Evolutionary conservation across 257 asterid genomes (phyloP).

Genomic region (Capsicum rhomboideum): DNA sequence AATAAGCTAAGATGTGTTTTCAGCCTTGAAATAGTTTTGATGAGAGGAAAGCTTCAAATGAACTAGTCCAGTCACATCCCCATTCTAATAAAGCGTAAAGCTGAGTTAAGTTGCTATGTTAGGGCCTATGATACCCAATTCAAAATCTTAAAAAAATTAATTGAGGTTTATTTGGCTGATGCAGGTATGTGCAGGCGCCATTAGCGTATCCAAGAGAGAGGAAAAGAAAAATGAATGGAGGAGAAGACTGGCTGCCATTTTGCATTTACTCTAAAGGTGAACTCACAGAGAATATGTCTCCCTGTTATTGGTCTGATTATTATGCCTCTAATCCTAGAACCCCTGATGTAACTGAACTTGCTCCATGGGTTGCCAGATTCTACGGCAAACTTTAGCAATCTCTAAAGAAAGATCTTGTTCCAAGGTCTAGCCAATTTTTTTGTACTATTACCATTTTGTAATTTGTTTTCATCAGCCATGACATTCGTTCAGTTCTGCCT

Average conservation of each 20-base stretch:
- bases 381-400: conserved; percentile 25
- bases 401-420: neutral
- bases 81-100: neutral
- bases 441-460: neutral
- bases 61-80: neutral
- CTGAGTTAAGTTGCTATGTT: neutral
- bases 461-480: neutral
- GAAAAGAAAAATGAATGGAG: conserved; percentile 79
- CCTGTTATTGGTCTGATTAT: conserved; percentile 79
- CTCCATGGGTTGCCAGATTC: conserved; percentile 82
- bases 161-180: neutral
- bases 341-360: conserved; percentile 58
- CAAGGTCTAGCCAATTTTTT: neutral
- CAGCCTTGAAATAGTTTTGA: neutral
- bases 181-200: conserved; percentile 84
- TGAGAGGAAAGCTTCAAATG: neutral
- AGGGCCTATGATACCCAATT: too few species aligned
- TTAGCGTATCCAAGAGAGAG: conserved; percentile 82
- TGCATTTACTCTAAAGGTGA: conserved; percentile 42
- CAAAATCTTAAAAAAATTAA: neutral
- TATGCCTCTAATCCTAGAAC: conserved; percentile 56
- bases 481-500: neutral
- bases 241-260: conserved; percentile 76
- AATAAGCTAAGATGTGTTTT: neutral
- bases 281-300: conserved; percentile 40